Evolutionary conservation across 768 basidiomycete genomes (phyloP).

Genomic region (Tulasnella calospora): DNA sequence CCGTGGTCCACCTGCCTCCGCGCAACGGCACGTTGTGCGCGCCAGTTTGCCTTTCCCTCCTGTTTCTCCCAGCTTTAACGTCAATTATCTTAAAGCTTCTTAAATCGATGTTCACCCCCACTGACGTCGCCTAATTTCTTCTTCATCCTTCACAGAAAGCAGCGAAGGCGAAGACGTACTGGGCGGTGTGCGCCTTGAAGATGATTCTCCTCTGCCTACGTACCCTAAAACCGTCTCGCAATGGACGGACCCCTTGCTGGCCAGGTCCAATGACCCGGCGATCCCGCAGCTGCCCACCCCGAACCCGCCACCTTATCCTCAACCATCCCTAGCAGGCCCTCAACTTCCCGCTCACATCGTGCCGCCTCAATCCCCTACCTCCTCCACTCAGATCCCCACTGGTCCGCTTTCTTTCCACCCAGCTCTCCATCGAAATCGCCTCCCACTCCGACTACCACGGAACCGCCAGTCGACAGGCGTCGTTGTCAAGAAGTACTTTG

Average conservation of each 20-base stretch:
- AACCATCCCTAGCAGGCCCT: background rate
- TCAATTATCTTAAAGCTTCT: background rate
- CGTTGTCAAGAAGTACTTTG: constrained; percentile 69
- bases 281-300: constrained; percentile 24
- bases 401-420: background rate
- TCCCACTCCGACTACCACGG: constrained; percentile 62
- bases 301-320: constrained; percentile 14
- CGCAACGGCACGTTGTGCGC: constrained; percentile 10
- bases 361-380: constrained; percentile 10
- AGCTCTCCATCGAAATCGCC: constrained; percentile 1
- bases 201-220: constrained; percentile 10
- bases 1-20: background rate
- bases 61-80: background rate
- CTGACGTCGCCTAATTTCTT: constrained; percentile 10
- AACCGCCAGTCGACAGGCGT: constrained; percentile 60
- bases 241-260: constrained; percentile 10
- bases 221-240: constrained; percentile 22
- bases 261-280: constrained; percentile 12
- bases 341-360: background rate
- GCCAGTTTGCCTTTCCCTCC: background rate
- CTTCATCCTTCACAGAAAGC: background rate
- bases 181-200: constrained; percentile 24
- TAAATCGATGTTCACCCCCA: background rate
- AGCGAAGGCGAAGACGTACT: constrained; percentile 25
- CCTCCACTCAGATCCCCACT: constrained; percentile 5